These are phyloP conservation scores for Capsicum pubescens DNA, from an alignment of 257 asterid genomes.

Conservation along the genomic window DNA sequence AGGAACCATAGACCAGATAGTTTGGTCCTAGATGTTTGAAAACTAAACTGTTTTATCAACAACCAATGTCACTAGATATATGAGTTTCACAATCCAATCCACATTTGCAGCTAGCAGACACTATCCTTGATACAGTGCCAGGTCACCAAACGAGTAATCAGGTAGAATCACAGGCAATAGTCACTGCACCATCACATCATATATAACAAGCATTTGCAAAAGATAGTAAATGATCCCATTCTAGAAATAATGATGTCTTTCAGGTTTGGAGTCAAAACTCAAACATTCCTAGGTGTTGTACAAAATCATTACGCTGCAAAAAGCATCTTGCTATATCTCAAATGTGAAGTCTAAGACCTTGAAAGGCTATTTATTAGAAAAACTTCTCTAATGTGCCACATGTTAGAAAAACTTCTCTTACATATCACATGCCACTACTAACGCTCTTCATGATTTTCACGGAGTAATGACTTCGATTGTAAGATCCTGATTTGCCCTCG, in stretches of 20 bases:
- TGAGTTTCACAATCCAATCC: not conserved
- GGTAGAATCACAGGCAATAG: not conserved
- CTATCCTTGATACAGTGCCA: slow-evolving; percentile 16
- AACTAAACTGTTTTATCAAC: not conserved
- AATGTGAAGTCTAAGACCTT: not conserved
- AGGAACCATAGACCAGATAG: not conserved
- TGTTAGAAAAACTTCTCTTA: not conserved
- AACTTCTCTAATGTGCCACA: not conserved
- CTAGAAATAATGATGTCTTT: not conserved
- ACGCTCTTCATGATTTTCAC: not conserved
- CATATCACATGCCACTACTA: not conserved
- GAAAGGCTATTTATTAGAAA: not conserved
- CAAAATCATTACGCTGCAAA: not conserved
- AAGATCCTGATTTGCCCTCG: not conserved
- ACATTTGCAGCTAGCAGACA: not conserved
- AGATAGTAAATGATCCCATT: not conserved
- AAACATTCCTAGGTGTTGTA: not conserved
- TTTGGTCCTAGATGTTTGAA: slow-evolving; percentile 3
- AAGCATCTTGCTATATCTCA: not conserved
- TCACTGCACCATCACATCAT: not conserved
- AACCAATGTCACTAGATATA: not conserved
- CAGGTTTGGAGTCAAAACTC: not conserved
- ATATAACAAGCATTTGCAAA: not conserved
- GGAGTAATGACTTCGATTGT: not conserved
- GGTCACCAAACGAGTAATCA: not conserved